Evolutionary conservation across 306 rosid species (phyloP), one percentile per base, ranked within the genome.

Genomic region (Ceratonia siliqua): DNA sequence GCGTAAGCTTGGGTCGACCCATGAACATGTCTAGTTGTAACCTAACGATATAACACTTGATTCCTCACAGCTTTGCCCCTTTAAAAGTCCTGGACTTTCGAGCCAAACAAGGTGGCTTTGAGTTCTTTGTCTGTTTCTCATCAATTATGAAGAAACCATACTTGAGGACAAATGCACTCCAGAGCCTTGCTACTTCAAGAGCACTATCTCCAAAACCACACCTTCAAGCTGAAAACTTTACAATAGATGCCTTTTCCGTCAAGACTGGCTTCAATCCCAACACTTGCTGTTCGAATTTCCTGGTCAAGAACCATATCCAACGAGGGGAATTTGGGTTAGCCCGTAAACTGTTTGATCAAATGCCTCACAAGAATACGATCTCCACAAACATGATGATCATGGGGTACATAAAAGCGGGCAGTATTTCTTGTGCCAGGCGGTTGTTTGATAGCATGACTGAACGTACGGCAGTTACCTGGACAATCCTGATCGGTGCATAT

Each of bases 401-500:
- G 63, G 85, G 90, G 62, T 89, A 82, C 79, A 86, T 90, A 17
- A 82, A 82, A 80, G 82, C 87, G 1, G 91, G 97, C n/a, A 72
- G 81, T 49, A 79, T 93, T 74, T 68, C 78, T 46, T 36, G 30
- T 73, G 98, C 98, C 33, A 79, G 83, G 65, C 81, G 62, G 74
- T 56, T 93, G 79, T 87, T 93, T 75, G 93, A 90, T 45, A 7
- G 20, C 78, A 83, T 86, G 96, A 10, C 41, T 54, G 83, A 89
- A 33, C 91, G 90, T 24, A 81, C 84, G 3, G 85, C 79, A 24
- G 98, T 93, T 14, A 75, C 95, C 0, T 93, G 98, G 98, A 93
- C 98, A 8, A 89, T 90, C 78, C 69, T 93, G 39, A 90, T 93
- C 1, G 90, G 90, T 21, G 90, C 88, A 4, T 89, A 87, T 77